phyloP scores from a whole-genome alignment of 2,329 filamentous ascomycete genomes.

The Rachicladosporium sp. region DNA sequence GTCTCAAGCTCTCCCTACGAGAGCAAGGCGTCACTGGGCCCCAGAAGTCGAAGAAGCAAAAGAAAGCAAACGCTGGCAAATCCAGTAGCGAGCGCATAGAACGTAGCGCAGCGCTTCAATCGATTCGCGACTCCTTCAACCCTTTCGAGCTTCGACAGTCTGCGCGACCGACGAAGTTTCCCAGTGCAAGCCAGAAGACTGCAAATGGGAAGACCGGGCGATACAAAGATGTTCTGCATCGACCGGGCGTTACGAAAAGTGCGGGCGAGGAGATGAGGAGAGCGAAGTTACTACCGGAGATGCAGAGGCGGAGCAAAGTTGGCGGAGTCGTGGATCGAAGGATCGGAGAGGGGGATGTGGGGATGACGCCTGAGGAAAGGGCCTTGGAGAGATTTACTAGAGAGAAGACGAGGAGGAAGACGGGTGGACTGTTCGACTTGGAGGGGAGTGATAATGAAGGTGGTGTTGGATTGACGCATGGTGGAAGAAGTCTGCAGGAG shows the following conservation, averaged over 20 bases:
- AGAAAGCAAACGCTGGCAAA: conserved; percentile 51
- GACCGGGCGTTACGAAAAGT: conserved; percentile 76
- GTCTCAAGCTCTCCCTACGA: conserved; percentile 78
- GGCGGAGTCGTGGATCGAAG: conserved; percentile 86
- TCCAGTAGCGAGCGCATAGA: conserved; percentile 63
- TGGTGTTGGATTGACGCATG: conserved; percentile 57
- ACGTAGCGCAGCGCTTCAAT: conserved; percentile 63
- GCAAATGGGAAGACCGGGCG: conserved; percentile 37
- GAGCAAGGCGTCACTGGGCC: conserved; percentile 85
- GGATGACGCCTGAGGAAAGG: conserved; percentile 84
- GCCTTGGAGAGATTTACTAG: conserved; percentile 82
- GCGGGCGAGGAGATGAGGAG: conserved; percentile 76
- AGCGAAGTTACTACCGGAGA: conserved; percentile 74
- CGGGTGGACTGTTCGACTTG: conserved; percentile 77
- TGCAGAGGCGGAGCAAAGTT: conserved; percentile 79
- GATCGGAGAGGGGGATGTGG: conserved; percentile 90
- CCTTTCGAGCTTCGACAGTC: conserved; percentile 88
- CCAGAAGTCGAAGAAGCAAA: conserved; percentile 91
- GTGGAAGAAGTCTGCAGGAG: conserved; percentile 55
- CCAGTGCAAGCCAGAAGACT: conserved; percentile 36
- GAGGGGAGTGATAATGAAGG: conserved; percentile 62
- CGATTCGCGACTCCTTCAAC: conserved; percentile 92
- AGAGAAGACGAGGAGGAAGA: conserved; percentile 70
- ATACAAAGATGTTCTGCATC: conserved; percentile 45
- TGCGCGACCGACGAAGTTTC: conserved; percentile 63